phyloP scores from a whole-genome alignment of 805 yeast genomes.

The Maudiozyma turicensis region DNA sequence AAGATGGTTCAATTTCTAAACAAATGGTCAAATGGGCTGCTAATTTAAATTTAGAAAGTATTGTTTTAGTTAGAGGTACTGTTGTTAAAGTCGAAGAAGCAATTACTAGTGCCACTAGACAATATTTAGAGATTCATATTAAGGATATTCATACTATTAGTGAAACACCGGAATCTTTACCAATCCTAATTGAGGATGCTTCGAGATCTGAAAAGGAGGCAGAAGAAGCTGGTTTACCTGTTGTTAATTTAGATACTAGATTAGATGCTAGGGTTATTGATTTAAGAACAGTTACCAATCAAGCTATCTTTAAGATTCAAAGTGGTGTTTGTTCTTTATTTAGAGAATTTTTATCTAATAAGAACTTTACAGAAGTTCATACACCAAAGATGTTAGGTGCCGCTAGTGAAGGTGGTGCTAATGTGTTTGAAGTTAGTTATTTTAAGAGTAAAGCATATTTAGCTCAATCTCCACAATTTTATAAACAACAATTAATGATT shows the following conservation, averaged over 20 bases:
- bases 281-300: conserved; percentile 92
- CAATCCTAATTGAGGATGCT: conserved; percentile 94
- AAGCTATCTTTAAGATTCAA: conserved; percentile 91
- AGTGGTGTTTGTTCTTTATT: conserved; percentile 81
- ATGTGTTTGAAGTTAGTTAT: conserved; percentile 87
- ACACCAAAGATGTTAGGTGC: conserved; percentile 94
- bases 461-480: conserved; percentile 97
- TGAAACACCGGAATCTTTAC: conserved; percentile 87
- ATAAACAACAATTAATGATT: conserved; percentile 96
- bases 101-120: conserved; percentile 83
- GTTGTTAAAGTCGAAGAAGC: conserved; percentile 79
- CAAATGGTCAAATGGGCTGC: conserved; percentile 97
- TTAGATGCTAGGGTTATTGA: conserved; percentile 93
- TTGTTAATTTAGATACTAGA: conserved; percentile 92
- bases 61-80: conserved; percentile 81
- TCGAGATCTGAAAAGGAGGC: conserved; percentile 91
- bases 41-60: conserved; percentile 74
- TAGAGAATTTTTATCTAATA: conserved; percentile 69
- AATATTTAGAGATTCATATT: conserved; percentile 79
- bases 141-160: conserved; percentile 64
- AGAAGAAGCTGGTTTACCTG: conserved; percentile 82
- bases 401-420: conserved; percentile 96
- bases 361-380: conserved; percentile 82
- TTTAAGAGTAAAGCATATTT: conserved; percentile 80
- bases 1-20: conserved; percentile 64